Percentiles rank a stretch among this genome's conserved stretches.
Conservation (phyloP, 108 stramenopile species). For the Stephanodiscus triporus region DNA sequence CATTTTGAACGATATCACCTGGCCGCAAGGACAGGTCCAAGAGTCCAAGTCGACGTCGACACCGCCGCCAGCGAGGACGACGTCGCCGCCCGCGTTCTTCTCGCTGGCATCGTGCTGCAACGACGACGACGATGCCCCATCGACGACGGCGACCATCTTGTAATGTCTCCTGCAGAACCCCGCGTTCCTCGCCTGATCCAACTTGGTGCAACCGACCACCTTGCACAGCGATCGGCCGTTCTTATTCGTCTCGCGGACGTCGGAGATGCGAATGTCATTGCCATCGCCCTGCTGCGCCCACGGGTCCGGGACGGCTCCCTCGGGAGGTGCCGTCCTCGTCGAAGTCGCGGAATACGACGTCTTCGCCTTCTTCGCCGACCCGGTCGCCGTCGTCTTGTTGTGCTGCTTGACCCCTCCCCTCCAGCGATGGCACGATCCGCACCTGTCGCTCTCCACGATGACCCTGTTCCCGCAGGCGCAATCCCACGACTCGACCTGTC, state of each 20-base stretch:
- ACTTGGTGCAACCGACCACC: conserved; percentile 34
- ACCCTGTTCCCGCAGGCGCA: conserved; percentile 5
- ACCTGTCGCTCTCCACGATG: background rate
- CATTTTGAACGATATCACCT: background rate
- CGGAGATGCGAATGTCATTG: conserved; percentile 13
- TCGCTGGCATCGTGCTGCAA: background rate
- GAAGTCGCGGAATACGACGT: too few relatives aligned
- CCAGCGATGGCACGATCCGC: conserved; percentile 5
- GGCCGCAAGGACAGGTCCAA: conserved; percentile 3
- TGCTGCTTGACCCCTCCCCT: background rate
- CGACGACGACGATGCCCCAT: background rate
- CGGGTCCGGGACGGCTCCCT: background rate
- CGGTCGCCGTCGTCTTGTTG: background rate
- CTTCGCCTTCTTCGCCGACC: background rate
- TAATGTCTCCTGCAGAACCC: conserved; percentile 45
- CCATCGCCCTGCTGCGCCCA: background rate
- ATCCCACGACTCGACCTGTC: background rate
- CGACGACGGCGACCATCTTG: conserved; percentile 10
- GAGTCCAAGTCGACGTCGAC: background rate
- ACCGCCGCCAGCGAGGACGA: background rate
- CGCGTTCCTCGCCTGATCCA: conserved; percentile 38
- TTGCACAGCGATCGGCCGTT: conserved; percentile 28
- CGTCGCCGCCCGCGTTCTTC: background rate
- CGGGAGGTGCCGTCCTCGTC: too few relatives aligned
- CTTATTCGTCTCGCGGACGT: conserved; percentile 16